Evolutionary conservation across 768 basidiomycete genomes (phyloP).

Genomic region (Gloeostereum incarnatum): DNA sequence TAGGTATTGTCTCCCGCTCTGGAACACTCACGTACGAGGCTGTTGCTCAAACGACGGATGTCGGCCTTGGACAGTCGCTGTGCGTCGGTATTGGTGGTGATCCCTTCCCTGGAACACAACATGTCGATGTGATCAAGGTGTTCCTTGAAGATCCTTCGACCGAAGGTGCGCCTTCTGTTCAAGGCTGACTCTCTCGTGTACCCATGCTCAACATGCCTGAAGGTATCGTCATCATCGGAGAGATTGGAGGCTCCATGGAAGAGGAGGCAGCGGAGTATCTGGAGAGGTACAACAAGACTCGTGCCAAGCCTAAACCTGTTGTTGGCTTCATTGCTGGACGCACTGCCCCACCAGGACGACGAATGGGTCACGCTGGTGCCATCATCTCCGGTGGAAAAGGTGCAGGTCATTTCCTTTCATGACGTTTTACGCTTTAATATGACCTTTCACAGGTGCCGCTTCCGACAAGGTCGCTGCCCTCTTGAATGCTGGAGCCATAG

Average conservation of each 20-base stretch:
- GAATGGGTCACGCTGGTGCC: constrained; percentile 98
- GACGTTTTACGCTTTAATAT: neutral
- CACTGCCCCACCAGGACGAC: constrained; percentile 94
- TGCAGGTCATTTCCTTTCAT: constrained; percentile 15
- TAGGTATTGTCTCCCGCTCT: constrained; percentile 91
- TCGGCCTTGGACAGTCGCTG: constrained; percentile 92
- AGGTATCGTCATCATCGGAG: constrained; percentile 97
- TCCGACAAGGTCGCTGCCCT: constrained; percentile 89
- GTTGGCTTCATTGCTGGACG: constrained; percentile 97
- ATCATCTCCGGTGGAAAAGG: constrained; percentile 99
- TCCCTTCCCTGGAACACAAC: constrained; percentile 93
- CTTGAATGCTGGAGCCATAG: constrained; percentile 85
- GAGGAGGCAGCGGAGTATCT: constrained; percentile 98
- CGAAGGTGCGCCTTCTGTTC: constrained; percentile 46
- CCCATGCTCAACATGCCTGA: constrained; percentile 1
- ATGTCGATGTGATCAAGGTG: constrained; percentile 92
- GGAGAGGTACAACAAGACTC: constrained; percentile 85
- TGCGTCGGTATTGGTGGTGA: constrained; percentile 98
- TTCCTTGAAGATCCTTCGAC: constrained; percentile 93
- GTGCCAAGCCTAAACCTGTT: constrained; percentile 83
- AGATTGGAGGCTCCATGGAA: constrained; percentile 99
- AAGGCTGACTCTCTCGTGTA: constrained; percentile 4
- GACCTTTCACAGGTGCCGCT: constrained; percentile 56
- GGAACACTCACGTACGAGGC: constrained; percentile 98
- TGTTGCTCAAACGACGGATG: constrained; percentile 93